These are phyloP conservation scores for Platismatia glauca DNA, from an alignment of 495 filamentous ascomycete species.

Conservation along the genomic window DNA sequence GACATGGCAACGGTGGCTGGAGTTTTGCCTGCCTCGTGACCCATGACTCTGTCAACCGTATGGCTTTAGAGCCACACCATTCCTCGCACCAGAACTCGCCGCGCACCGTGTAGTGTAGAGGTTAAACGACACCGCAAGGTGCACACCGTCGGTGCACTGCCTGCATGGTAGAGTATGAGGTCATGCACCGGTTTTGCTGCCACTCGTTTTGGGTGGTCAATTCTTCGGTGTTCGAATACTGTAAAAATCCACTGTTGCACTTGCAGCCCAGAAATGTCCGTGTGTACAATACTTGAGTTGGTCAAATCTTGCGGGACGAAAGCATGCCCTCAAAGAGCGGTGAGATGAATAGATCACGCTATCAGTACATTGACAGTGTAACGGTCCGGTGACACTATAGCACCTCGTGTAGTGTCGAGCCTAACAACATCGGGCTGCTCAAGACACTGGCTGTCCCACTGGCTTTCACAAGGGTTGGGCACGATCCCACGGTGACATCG, in stretches of 20 bases:
- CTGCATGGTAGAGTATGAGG: neutral
- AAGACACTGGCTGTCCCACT: neutral
- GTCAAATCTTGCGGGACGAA: neutral
- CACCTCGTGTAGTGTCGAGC: neutral
- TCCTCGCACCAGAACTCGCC: neutral
- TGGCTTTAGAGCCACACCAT: neutral
- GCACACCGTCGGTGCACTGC: neutral
- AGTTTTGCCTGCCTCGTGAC: neutral
- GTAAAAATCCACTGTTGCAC: neutral
- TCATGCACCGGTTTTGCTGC: neutral
- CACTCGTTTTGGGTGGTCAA: neutral
- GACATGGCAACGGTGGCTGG: neutral
- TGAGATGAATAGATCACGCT: neutral
- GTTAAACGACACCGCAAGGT: neutral
- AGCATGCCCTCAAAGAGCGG: neutral
- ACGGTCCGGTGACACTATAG: neutral
- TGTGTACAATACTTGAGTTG: neutral
- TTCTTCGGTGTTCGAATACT: neutral
- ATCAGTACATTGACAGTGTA: neutral
- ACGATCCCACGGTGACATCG: neutral
- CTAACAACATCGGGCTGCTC: neutral
- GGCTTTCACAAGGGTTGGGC: no score
- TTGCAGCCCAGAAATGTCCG: neutral
- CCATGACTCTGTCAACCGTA: neutral
- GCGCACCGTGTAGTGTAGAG: neutral